Evolutionary conservation across 176 grass and related monocot genomes (phyloP), one percentile per base, ranked within the genome.

Genomic region (Bromus sterilis): DNA sequence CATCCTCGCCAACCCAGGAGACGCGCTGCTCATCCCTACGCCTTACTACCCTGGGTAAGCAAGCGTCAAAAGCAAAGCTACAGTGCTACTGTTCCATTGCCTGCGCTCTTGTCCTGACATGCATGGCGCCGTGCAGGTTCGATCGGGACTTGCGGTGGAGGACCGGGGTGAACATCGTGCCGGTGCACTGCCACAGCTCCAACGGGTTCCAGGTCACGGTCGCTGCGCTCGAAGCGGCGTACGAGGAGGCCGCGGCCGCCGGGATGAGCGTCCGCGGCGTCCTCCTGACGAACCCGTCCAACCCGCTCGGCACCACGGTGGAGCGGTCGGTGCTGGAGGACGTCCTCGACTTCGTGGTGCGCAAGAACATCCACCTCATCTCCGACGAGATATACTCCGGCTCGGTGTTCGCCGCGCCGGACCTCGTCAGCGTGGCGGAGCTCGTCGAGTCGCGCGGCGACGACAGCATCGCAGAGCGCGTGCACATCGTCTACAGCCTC

Each of bases 341-440:
- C 56, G 76, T 97, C 13, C 81, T 97, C 21, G 80, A 93, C 77
- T 97, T 97, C 68, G 83, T 85, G 20, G n/a, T 41, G 6, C 67
- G 65, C 15, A 78, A 84, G 53, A 83, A 93, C 85, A 93, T 97
- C 71, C 94, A 97, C 91, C 87, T 97, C 43, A 89, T 97, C 89
- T 91, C 94, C 75, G 94, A 97, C 80, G 94, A 97, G 87, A 93
- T 97, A 20, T 97, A 97, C 91, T 97, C 94, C 20, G 91, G 94
- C 29, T 97, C 94, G 0, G 91, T 97, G 18, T 97, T 97, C 79
- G 63, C 91, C 8, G 62, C 75, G 11, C 77, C 84, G 44, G 91
- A 93, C 57, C 88, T 97, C 41, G 80, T 87, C 72, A 97, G 94
- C 85, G 86, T 97, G 20, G 89, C 91, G 4, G 94, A 97, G 78